These are phyloP conservation scores for Aspergillus cavernicola DNA, from an alignment of 495 filamentous ascomycete species.

Conservation along the genomic window DNA sequence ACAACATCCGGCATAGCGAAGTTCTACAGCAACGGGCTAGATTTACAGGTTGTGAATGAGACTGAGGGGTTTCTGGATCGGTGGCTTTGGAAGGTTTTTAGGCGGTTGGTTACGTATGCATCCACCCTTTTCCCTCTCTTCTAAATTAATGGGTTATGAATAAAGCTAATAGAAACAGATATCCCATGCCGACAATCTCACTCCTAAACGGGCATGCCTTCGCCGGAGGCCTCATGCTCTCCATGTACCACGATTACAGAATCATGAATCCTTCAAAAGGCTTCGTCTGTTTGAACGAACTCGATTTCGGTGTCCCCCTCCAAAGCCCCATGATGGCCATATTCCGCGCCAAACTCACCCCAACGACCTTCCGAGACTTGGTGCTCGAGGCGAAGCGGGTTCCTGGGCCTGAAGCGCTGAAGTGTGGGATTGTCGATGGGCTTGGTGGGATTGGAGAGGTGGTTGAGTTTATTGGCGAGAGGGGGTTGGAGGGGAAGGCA, in stretches of 20 bases:
- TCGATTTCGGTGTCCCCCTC: conserved; percentile 71
- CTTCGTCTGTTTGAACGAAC: conserved; percentile 72
- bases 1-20: conserved; percentile 71
- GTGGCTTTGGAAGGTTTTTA: conserved; percentile 55
- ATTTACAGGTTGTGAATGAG: conserved; percentile 53
- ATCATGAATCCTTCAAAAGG: conserved; percentile 65
- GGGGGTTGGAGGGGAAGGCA: conserved; percentile 55
- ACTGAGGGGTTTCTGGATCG: conserved; percentile 51
- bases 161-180: conserved; percentile 33
- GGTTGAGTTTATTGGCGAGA: conserved; percentile 51
- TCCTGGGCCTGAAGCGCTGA: conserved; percentile 53
- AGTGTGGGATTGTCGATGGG: conserved; percentile 64
- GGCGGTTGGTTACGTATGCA: conserved; percentile 57
- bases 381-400: conserved; percentile 69
- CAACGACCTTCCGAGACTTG: conserved; percentile 53
- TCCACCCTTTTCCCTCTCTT: neutral
- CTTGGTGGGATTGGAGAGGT: conserved; percentile 60
- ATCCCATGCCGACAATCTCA: conserved; percentile 79
- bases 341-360: conserved; percentile 62
- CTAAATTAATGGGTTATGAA: conserved; percentile 9
- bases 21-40: conserved; percentile 80
- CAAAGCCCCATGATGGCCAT: conserved; percentile 68
- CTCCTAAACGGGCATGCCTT: conserved; percentile 79
- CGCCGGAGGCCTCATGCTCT: conserved; percentile 73
- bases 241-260: conserved; percentile 83